Conservation (phyloP, 225 moss, liverwort and hornwort genomes). For the Neckera pumila region DNA sequence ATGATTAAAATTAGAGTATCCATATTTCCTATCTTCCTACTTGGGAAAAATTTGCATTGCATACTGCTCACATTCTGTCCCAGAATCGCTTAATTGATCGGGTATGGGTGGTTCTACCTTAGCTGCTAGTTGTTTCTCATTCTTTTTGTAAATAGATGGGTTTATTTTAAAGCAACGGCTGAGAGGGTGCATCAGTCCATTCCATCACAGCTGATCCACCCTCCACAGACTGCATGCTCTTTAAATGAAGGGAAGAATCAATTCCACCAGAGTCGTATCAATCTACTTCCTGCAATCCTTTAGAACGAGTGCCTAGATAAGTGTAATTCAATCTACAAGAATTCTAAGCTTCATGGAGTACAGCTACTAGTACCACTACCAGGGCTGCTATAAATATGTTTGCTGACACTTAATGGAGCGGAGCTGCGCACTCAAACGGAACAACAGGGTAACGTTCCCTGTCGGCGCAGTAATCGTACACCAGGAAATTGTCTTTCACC, state of each 20-base stretch:
- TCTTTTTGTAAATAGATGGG: neutral
- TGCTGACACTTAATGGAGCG: neutral
- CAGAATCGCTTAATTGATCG: too few relatives aligned
- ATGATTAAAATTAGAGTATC: too few relatives aligned
- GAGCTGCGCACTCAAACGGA: conserved; percentile 30
- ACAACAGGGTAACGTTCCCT: conserved; percentile 14
- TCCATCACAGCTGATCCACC: neutral
- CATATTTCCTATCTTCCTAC: too few relatives aligned
- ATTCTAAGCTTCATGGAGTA: neutral
- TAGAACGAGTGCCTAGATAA: neutral
- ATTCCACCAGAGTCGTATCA: neutral
- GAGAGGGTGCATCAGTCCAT: neutral
- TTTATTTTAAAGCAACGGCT: neutral
- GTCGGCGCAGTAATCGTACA: conserved; percentile 48
- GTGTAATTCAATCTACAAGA: neutral
- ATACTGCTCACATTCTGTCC: too few relatives aligned
- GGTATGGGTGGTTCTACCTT: too few relatives aligned
- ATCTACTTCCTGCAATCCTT: neutral
- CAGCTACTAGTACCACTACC: neutral
- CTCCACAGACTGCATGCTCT: neutral
- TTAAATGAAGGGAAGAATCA: neutral
- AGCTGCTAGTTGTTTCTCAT: neutral
- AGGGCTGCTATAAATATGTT: neutral
- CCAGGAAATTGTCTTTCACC: conserved; percentile 33
- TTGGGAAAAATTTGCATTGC: too few relatives aligned